Conservation (phyloP, 495 filamentous ascomycete genomes). For the Tuber brumale region DNA sequence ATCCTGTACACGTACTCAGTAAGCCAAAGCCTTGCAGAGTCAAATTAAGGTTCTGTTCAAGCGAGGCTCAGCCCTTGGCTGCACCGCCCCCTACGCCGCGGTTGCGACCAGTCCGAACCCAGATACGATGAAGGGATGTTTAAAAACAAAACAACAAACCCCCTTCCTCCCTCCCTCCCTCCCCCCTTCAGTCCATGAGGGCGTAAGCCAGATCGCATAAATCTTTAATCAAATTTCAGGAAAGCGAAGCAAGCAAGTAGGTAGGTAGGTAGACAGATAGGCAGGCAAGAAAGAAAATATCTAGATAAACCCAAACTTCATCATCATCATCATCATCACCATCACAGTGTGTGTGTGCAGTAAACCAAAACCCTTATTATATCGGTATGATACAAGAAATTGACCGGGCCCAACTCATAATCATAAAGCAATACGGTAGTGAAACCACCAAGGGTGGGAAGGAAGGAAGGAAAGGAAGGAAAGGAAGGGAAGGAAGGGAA, state of each 20-base stretch:
- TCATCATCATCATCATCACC: not conserved
- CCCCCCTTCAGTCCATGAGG: not conserved
- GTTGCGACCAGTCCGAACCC: not conserved
- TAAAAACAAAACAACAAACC: not conserved
- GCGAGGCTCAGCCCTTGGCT: too few relatives aligned
- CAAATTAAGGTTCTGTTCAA: not conserved
- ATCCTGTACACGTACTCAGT: too few relatives aligned
- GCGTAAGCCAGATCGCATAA: not conserved
- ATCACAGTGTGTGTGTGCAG: not conserved
- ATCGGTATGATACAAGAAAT: too few relatives aligned
- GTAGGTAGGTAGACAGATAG: not conserved
- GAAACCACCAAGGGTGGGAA: not conserved
- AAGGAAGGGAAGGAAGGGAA: too few relatives aligned
- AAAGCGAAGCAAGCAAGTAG: not conserved
- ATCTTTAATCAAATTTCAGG: not conserved
- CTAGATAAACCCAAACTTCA: not conserved
- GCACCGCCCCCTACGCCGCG: not conserved
- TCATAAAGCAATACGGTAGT: not conserved
- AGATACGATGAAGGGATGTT: not conserved
- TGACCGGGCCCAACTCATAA: not conserved
- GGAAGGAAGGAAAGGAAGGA: too few relatives aligned
- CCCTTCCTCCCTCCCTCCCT: too few relatives aligned
- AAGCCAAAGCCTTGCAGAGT: not conserved
- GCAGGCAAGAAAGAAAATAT: not conserved
- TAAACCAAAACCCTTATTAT: too few relatives aligned